These are phyloP conservation scores for Tritrichomonas foetus DNA, from an alignment of 208 protist genomes.

Conservation along the genomic window DNA sequence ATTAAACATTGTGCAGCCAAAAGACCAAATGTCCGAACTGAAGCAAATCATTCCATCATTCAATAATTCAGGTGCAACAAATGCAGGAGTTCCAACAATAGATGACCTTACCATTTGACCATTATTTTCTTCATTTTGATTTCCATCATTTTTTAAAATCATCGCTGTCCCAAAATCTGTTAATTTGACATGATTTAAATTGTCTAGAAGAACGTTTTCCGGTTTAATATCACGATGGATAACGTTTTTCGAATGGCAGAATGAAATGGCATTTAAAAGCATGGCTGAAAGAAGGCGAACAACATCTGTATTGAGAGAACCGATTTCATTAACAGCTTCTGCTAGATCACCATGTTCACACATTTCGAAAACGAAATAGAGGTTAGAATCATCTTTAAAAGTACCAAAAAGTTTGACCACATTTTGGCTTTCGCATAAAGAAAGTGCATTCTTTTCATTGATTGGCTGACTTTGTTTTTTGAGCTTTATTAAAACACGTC, in stretches of 20 bases:
- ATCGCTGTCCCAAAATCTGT: constrained; percentile 86
- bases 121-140: too few relatives aligned
- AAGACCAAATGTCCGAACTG: background rate
- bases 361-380: background rate
- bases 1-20: background rate
- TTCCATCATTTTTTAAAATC: background rate
- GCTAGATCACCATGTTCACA: background rate
- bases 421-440: background rate
- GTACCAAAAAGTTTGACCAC: background rate
- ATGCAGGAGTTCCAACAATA: background rate
- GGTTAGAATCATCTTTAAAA: background rate
- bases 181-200: constrained; percentile 83
- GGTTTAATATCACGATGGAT: constrained; percentile 5
- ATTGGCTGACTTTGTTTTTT: background rate
- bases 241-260: constrained; percentile 76
- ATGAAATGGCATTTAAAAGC: background rate
- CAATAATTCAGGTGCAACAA: background rate
- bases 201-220: constrained; percentile 49
- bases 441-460: background rate
- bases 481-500: background rate
- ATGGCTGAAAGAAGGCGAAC: background rate
- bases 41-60: background rate
- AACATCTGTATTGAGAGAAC: background rate
- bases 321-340: background rate
- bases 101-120: too few relatives aligned